These are phyloP conservation scores for Abrus precatorius DNA, from an alignment of 306 rosid species.

Conservation along the genomic window DNA sequence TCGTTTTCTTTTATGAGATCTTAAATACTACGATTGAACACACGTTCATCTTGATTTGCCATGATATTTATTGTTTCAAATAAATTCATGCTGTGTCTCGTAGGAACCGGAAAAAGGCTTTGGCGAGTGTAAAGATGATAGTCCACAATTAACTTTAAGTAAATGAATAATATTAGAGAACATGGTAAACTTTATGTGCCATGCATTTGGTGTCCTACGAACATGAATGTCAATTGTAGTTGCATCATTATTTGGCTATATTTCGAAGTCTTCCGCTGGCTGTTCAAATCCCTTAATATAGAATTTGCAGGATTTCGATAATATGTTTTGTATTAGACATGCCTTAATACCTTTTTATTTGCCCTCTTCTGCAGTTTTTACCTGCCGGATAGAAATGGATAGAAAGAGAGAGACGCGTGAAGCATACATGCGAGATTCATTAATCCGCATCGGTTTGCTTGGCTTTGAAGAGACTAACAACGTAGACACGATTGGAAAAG, in stretches of 20 bases:
- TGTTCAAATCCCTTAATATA: not conserved
- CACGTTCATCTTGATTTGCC: conserved; percentile 33
- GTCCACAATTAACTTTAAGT: conserved; percentile 14
- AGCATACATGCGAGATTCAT: conserved; percentile 48
- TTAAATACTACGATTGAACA: conserved; percentile 15
- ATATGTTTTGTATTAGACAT: conserved; percentile 3
- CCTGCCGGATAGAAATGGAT: conserved; percentile 49
- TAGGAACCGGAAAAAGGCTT: not conserved
- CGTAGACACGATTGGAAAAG: conserved; percentile 42
- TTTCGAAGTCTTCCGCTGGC: not conserved
- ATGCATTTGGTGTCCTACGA: conserved; percentile 4
- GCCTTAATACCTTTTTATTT: conserved; percentile 40
- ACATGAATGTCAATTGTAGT: conserved; percentile 6
- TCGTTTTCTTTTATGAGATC: not conserved
- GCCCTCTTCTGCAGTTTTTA: conserved; percentile 55
- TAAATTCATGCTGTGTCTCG: conserved; percentile 1
- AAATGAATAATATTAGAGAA: conserved; percentile 10
- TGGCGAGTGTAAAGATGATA: not conserved
- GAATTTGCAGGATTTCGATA: conserved; percentile 26
- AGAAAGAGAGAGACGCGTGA: conserved; percentile 28
- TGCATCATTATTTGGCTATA: conserved; percentile 3
- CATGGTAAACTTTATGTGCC: conserved; percentile 5
- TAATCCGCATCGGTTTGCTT: conserved; percentile 47
- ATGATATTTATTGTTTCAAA: not conserved
- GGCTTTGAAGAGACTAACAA: conserved; percentile 45